These are phyloP conservation scores for Wallacemonas collosoma DNA, from an alignment of 208 protist genomes.

Conservation along the genomic window DNA sequence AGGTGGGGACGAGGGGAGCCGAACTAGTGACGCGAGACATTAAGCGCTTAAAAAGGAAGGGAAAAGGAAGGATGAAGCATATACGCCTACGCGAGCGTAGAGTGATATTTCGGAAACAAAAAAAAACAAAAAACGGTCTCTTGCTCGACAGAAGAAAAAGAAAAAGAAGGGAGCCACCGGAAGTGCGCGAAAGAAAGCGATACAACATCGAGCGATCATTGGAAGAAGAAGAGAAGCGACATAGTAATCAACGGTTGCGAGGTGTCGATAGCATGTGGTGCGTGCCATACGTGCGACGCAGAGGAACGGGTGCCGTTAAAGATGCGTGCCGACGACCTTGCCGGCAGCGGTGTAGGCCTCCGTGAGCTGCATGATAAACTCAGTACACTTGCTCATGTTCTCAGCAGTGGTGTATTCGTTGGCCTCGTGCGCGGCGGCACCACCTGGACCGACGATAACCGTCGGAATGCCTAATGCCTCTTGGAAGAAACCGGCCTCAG, in stretches of 20 bases:
- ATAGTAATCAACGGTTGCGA: background rate
- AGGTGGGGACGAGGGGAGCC: background rate
- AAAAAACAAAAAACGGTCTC: conserved; percentile 22
- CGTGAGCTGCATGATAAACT: conserved; percentile 28
- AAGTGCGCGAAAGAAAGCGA: conserved; percentile 15
- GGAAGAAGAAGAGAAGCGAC: conserved; percentile 3
- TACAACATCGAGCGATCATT: background rate
- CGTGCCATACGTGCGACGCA: no score
- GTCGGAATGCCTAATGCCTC: conserved; percentile 43
- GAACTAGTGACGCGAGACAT: no score
- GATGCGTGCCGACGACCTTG: conserved; percentile 7
- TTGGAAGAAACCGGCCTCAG: conserved; percentile 63
- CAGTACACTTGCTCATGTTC: conserved; percentile 40
- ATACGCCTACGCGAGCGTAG: background rate
- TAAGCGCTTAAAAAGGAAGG: background rate
- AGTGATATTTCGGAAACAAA: background rate
- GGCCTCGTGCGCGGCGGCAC: conserved; percentile 44
- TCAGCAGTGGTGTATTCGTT: conserved; percentile 60
- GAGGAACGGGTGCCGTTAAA: background rate
- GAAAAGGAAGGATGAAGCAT: conserved; percentile 3
- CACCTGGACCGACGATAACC: conserved; percentile 52
- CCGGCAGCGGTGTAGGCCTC: conserved; percentile 14
- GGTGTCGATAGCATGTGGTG: no score
- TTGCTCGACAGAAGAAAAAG: conserved; percentile 6
- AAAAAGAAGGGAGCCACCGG: background rate